These are phyloP conservation scores for Aspergillus sclerotialis DNA, from an alignment of 2,329 filamentous ascomycete genomes.

Conservation along the genomic window DNA sequence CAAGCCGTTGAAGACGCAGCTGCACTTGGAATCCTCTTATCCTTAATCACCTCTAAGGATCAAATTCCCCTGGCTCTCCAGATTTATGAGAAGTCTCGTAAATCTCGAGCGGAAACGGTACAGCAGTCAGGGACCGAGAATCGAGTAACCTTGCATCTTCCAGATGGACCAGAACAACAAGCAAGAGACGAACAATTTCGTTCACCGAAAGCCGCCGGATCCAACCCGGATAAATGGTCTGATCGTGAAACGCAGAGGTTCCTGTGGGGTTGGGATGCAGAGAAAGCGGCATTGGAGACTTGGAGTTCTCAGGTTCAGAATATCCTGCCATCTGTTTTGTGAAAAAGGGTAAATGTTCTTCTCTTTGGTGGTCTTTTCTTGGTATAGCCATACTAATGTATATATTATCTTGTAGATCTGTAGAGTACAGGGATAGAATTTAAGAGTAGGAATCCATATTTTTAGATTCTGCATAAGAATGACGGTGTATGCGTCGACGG, in stretches of 20 bases:
- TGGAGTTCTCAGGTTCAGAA: constrained; percentile 23
- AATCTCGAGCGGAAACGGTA: constrained; percentile 32
- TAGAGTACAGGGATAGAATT: no score
- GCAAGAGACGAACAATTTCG: constrained; percentile 34
- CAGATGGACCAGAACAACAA: constrained; percentile 33
- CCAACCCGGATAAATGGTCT: constrained; percentile 57
- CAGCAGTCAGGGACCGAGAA: constrained; percentile 31
- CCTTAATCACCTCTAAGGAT: constrained; percentile 21
- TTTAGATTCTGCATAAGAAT: no score
- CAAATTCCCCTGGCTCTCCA: constrained; percentile 29
- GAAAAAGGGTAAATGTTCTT: no score
- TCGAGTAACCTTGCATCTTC: constrained; percentile 29
- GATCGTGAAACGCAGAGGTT: constrained; percentile 56
- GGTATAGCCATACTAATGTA: no score
- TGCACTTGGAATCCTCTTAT: constrained; percentile 27
- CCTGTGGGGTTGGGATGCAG: constrained; percentile 32
- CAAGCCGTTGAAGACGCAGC: constrained; percentile 39
- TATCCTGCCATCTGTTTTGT: no score
- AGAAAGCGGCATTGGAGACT: constrained; percentile 22
- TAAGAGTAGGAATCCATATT: no score
- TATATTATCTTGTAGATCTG: no score
- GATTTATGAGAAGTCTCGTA: constrained; percentile 31
- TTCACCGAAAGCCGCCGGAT: constrained; percentile 16
- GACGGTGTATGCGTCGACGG: no score
- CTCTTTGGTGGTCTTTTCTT: no score